Evolutionary conservation across 345 rosid genomes (phyloP).

Genomic region (Pseudoturritis turrita): DNA sequence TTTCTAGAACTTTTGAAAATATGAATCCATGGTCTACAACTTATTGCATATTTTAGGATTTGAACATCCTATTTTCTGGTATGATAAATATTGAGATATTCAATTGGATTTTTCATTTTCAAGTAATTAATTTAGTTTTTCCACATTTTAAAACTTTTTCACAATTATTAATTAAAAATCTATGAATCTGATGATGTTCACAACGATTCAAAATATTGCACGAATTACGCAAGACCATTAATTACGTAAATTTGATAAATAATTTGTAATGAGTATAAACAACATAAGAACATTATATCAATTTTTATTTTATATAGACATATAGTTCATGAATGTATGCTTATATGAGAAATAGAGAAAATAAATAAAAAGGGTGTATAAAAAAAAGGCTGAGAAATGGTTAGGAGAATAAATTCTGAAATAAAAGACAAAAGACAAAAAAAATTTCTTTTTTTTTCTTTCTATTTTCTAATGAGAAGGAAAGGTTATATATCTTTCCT

Average conservation of each 20-base stretch:
- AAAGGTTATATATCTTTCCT: conserved; percentile 7
- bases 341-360: background rate
- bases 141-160: background rate
- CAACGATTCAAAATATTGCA: background rate
- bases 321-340: background rate
- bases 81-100: background rate
- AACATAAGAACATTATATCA: background rate
- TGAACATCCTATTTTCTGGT: no score
- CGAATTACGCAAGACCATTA: background rate
- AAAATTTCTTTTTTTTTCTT: background rate
- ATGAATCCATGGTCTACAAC: background rate
- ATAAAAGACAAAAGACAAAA: background rate
- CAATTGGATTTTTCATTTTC: background rate
- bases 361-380: background rate
- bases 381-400: background rate
- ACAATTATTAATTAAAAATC: background rate
- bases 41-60: background rate
- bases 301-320: background rate
- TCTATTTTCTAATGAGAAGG: background rate
- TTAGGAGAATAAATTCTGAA: conserved; percentile 6
- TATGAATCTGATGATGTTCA: background rate
- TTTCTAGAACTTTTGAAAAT: no score
- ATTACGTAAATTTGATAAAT: background rate
- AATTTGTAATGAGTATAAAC: background rate
- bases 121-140: background rate